Evolutionary conservation across 257 asterid genomes (phyloP).

Genomic region (Solanum arcanum): DNA sequence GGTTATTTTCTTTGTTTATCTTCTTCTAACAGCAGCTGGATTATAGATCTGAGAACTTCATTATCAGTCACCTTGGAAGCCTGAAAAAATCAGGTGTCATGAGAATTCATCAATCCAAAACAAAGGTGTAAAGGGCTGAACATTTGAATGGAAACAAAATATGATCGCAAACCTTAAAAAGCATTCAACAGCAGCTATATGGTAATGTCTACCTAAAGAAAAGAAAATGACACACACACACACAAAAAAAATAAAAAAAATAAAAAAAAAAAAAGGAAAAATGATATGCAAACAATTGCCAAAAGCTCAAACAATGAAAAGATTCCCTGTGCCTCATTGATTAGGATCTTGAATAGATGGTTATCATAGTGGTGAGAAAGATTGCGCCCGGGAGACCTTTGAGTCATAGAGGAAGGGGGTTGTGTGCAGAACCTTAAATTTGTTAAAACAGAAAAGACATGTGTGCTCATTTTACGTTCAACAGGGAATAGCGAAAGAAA

Average conservation of each 20-base stretch:
- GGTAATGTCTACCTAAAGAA: neutral
- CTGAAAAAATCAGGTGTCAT: neutral
- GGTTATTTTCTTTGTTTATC: conserved; percentile 41
- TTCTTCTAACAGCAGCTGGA: conserved; percentile 80
- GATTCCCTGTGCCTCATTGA: neutral
- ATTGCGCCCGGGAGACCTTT: neutral
- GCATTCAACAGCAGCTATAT: neutral
- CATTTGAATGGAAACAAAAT: neutral
- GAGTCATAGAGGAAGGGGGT: neutral
- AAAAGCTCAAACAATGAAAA: neutral
- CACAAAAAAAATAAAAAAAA: no score
- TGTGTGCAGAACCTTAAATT: neutral
- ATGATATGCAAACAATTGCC: neutral
- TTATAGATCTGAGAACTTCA: conserved; percentile 74
- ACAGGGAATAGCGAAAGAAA: neutral
- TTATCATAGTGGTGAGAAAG: neutral
- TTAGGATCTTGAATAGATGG: neutral
- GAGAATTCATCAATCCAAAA: conserved; percentile 20
- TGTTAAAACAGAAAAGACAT: neutral
- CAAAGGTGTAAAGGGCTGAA: neutral
- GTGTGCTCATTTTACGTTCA: neutral
- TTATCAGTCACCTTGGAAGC: conserved; percentile 28
- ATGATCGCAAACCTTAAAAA: neutral
- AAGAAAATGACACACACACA: neutral
- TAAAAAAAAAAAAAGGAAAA: neutral